Evolutionary conservation across 805 yeast species (phyloP).

Genomic region (Scheffersomyces coipomensis): DNA sequence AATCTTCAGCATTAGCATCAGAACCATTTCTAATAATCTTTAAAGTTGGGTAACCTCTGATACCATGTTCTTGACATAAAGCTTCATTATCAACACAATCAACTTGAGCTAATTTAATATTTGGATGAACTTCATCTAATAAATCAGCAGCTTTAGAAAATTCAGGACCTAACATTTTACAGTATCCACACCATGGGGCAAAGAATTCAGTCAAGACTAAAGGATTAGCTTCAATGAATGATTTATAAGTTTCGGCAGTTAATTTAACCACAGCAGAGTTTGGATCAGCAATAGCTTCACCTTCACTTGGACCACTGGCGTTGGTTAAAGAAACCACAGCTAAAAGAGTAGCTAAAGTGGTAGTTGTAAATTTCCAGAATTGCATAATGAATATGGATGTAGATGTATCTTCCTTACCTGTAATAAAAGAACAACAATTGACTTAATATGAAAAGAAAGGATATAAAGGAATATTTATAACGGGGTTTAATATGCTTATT

Average conservation of each 20-base stretch:
- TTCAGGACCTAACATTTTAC: constrained; percentile 85
- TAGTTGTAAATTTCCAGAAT: constrained; percentile 40
- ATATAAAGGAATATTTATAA: no score
- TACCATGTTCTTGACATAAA: constrained; percentile 63
- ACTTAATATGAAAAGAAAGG: no score
- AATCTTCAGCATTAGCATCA: constrained; percentile 51
- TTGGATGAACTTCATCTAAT: constrained; percentile 49
- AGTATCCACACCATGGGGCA: constrained; percentile 98
- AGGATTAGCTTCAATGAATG: constrained; percentile 68
- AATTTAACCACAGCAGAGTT: constrained; percentile 87
- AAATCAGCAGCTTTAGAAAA: constrained; percentile 68
- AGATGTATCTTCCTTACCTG: no score
- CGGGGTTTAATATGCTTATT: no score
- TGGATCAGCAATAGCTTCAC: constrained; percentile 71
- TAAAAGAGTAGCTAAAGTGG: constrained; percentile 34
- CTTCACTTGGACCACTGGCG: constrained; percentile 43
- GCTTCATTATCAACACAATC: constrained; percentile 81
- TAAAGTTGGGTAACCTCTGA: constrained; percentile 83
- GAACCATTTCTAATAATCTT: constrained; percentile 67
- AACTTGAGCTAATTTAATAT: constrained; percentile 75
- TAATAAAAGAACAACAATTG: no score
- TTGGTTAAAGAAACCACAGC: constrained; percentile 30
- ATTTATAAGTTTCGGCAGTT: constrained; percentile 60
- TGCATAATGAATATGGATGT: constrained; percentile 26
- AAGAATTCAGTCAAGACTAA: constrained; percentile 84